Evolutionary conservation across 306 rosid genomes (phyloP).

Genomic region (Delonix regia): DNA sequence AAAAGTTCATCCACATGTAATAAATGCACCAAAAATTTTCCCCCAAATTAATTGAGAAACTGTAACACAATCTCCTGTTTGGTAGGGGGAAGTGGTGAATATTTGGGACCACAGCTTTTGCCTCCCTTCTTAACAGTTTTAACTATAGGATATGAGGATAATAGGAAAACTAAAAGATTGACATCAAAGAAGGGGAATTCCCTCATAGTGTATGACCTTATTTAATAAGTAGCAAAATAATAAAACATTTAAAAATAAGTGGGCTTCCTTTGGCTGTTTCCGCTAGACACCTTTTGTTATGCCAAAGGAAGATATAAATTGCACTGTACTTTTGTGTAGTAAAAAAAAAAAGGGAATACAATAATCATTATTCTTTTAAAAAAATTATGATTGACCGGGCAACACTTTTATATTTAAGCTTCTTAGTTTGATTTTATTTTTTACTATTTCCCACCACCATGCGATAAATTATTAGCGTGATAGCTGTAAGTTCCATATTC

Average conservation of each 20-base stretch:
- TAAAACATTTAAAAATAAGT: background rate
- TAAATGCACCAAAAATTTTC: background rate
- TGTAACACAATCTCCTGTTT: too few relatives aligned
- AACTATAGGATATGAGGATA: background rate
- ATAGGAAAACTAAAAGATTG: too few relatives aligned
- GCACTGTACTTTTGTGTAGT: background rate
- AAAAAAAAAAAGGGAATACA: too few relatives aligned
- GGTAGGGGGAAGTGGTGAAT: too few relatives aligned
- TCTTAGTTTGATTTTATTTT: too few relatives aligned
- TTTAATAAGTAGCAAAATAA: too few relatives aligned
- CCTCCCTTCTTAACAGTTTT: too few relatives aligned
- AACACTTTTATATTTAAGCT: background rate
- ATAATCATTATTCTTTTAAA: too few relatives aligned
- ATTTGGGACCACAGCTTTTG: too few relatives aligned
- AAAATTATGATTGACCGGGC: background rate
- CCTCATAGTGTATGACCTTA: too few relatives aligned
- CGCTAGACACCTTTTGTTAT: background rate
- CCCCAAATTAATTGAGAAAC: background rate
- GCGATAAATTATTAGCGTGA: background rate
- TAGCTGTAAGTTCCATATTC: slow-evolving; percentile 1
- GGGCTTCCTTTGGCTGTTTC: background rate
- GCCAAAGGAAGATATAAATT: background rate
- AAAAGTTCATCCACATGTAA: background rate
- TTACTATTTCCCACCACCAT: background rate
- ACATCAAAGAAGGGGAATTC: too few relatives aligned